These are phyloP conservation scores for Globisporangium parvum DNA, from an alignment of 352 stramenopile genomes.

Conservation along the genomic window DNA sequence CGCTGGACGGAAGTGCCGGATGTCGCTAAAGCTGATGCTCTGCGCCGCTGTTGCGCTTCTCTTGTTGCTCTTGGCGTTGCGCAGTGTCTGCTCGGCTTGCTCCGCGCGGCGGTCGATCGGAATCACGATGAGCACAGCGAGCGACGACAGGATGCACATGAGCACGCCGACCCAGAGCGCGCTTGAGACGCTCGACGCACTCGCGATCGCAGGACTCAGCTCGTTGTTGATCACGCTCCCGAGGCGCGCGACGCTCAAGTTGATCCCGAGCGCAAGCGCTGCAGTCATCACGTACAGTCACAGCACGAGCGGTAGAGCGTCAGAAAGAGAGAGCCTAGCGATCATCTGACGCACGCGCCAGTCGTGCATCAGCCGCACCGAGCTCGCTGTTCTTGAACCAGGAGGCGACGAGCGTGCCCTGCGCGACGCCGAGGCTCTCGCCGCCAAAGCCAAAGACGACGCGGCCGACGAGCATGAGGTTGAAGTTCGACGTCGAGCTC, in stretches of 20 bases:
- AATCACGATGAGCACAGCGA: constrained; percentile 67
- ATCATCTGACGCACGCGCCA: too few species aligned
- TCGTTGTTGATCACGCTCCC: constrained; percentile 93
- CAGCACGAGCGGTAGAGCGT: too few species aligned
- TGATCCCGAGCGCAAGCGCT: constrained; percentile 90
- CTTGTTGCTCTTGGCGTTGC: constrained; percentile 12
- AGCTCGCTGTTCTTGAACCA: constrained; percentile 85
- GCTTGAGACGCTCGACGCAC: constrained; percentile 45
- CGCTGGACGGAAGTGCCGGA: constrained; percentile 71
- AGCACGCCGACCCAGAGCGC: constrained; percentile 85
- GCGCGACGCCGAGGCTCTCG: constrained; percentile 71
- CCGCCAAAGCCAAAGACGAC: constrained; percentile 82
- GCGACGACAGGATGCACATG: constrained; percentile 71
- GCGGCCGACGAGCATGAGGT: constrained; percentile 50
- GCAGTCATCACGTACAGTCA: not conserved
- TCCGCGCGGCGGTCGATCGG: constrained; percentile 74
- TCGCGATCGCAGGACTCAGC: constrained; percentile 75
- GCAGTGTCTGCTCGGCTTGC: constrained; percentile 14
- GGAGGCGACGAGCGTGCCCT: constrained; percentile 59
- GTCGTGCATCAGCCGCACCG: too few species aligned
- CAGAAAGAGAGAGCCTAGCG: too few species aligned
- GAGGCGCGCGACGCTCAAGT: constrained; percentile 86
- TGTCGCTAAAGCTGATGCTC: constrained; percentile 62
- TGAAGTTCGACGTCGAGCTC: constrained; percentile 29
- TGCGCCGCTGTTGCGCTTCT: constrained; percentile 22